Base-by-base conservation (phyloP, 352 stramenopile genomes). In the Globisporangium sylvaticum region DNA sequence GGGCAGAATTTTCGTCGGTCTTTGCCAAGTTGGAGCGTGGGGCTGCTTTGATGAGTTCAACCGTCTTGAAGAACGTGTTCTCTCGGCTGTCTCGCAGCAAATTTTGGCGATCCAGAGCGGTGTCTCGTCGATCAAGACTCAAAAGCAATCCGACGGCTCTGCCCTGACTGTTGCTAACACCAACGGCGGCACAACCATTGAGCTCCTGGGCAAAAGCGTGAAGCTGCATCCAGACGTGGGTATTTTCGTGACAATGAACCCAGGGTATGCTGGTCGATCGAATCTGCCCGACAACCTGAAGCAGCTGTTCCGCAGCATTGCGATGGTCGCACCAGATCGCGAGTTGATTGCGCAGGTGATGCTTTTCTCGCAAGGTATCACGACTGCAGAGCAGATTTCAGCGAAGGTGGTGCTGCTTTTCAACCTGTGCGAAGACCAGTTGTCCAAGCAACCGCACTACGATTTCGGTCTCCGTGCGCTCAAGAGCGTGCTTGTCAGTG, bases 161-260 rank as follows among this genome's bases (percentile, higher is more conserved):
- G 15, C 69, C 76, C 48, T 68, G 39, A 62, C 42, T 32, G 15
- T 42, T 52, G 53, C 60, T 10, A 81, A 54, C 14, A 67, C 58
- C 14, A 65, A 64, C 9, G 66, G 58, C 1, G 79, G 62, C 7
- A 72, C 75, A 58, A 88, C 77, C 0, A 98, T 99, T 63, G 93
- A 99, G 66, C 77, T 99, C 5, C 67, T 99, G 14, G 97, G 97
- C 18, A 97, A 98, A 74, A 92, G 79, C 39, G 96, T 99, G 25
- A 83, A 84, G 54, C 78, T 99, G 8, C 94, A 99, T 74, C 89
- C 96, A 58, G 97, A 99, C 74, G 97, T 99, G 58, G 98, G 97
- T 27, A 99, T 99, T 64, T 99, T 99, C 77, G 97, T 99, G 37
- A 99, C 98, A 18, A 99, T 99, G 98, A 99, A 99, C 77, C 98